phyloP scores from a whole-genome alignment of 163 green algal genomes.

The Scenedesmus sp. region DNA sequence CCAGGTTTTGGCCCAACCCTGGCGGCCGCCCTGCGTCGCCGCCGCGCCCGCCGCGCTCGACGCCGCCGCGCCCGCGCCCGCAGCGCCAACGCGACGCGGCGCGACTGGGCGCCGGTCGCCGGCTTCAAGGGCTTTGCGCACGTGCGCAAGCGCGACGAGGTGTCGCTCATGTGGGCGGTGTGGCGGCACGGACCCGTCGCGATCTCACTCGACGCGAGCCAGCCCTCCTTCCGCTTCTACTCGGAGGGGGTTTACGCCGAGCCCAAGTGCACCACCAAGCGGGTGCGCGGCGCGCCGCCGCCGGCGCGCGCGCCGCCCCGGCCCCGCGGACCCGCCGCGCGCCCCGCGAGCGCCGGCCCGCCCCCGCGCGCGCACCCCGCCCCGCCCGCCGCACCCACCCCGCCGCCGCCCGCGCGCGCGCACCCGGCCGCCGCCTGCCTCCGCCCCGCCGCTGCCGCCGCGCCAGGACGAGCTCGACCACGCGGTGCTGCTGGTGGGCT shows the following conservation, averaged over 20 bases:
- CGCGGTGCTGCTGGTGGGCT: conserved; percentile 80
- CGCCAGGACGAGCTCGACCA: conserved; percentile 72
- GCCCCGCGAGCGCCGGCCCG: too few relatives aligned
- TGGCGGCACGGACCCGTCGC: conserved; percentile 68
- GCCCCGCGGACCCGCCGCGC: too few relatives aligned
- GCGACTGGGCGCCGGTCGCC: not conserved
- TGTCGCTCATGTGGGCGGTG: conserved; percentile 75
- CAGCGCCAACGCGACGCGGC: conserved; percentile 41
- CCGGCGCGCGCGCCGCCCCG: not conserved
- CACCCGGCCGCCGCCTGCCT: not conserved
- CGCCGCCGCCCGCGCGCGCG: not conserved
- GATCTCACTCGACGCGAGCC: conserved; percentile 71
- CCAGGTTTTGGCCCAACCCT: too few relatives aligned
- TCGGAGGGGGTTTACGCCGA: conserved; percentile 61
- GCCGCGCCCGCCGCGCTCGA: too few relatives aligned
- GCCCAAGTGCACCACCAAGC: conserved; percentile 59
- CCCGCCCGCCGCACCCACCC: too few relatives aligned
- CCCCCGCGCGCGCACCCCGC: too few relatives aligned
- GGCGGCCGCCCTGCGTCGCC: too few relatives aligned
- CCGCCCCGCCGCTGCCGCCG: not conserved
- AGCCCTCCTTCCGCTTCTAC: conserved; percentile 75
- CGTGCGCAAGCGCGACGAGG: conserved; percentile 63
- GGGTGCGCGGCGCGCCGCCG: not conserved
- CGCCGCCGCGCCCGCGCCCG: too few relatives aligned
- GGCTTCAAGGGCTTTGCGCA: conserved; percentile 63